phyloP scores from a whole-genome alignment of 2,329 filamentous ascomycete genomes.

The Dactylellina haptotyla region DNA sequence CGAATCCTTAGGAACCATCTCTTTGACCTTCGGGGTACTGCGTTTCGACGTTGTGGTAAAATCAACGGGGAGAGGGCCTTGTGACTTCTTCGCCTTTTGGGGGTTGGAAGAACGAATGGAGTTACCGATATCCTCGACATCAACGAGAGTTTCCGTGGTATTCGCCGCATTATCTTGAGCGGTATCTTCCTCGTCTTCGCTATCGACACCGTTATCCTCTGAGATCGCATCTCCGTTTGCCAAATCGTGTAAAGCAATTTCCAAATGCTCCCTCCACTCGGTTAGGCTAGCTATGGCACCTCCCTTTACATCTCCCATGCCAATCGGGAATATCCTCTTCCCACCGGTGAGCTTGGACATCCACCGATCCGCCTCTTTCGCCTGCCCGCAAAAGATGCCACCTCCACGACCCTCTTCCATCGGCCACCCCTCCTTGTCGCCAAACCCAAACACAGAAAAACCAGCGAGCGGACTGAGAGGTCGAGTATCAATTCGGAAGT shows the following conservation, averaged over 20 bases:
- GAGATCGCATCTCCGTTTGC: constrained; percentile 53
- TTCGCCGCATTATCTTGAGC: constrained; percentile 49
- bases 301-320: constrained; percentile 76
- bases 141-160: constrained; percentile 55
- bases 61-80: constrained; percentile 77
- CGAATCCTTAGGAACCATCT: constrained; percentile 93
- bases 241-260: constrained; percentile 73
- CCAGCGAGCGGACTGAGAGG: constrained; percentile 80
- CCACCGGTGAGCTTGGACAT: constrained; percentile 91
- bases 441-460: constrained; percentile 93
- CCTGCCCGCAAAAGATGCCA: constrained; percentile 78
- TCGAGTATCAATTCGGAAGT: constrained; percentile 93
- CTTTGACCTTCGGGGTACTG: constrained; percentile 70
- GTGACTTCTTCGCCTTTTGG: constrained; percentile 70
- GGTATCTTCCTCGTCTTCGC: constrained; percentile 54
- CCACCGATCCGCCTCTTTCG: constrained; percentile 90
- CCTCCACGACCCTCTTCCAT: constrained; percentile 78
- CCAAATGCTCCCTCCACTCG: constrained; percentile 81
- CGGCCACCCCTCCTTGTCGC: constrained; percentile 90
- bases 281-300: constrained; percentile 70
- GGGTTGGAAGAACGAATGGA: constrained; percentile 51
- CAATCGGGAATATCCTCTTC: constrained; percentile 79
- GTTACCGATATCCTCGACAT: constrained; percentile 58
- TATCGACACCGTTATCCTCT: constrained; percentile 56
- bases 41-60: constrained; percentile 75